Evolutionary conservation across 1,284 basidiomycete species (phyloP), one percentile per base, ranked within the genome.

Genomic region (Ceratobasidium sp.): DNA sequence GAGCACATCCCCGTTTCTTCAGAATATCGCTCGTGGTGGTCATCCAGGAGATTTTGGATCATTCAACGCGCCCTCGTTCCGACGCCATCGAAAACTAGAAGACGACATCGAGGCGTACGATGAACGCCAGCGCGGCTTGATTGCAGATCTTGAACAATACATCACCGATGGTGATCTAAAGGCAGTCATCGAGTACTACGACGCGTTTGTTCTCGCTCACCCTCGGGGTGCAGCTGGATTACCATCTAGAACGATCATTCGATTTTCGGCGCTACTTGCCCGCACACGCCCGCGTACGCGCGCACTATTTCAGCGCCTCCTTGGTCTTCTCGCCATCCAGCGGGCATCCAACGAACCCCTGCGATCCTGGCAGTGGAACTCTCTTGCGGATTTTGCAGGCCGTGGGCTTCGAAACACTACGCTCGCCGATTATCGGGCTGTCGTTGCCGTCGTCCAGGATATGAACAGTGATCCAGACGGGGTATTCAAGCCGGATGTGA

Each of bases 281-380:
- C 81, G 84, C 61, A 82, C 85, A 76, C 84, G 84, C 46, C 88
- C 90, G 22, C 89, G 88, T 78, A 91, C 90, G 2, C 89, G 90
- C 61, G 82, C 83, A 2, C 83, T 88, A 64, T 92, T 91, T 81
- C 85, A 90, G 9, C 89, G 88, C 19, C 85, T 94, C 0, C 84
- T 93, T 40, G 87, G 90, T 32, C 88, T 93, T 17, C 80, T 93
- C 77, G 87, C 86, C 56, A 86, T 85, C 44, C 83, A 93, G 54
- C 88, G 87, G 76, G 83, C 83, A 34, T 84, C 84, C 15, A 89
- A 88, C 7, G 90, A 89, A 37, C 83, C 78, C 13, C 82, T 93
- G 49, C 85, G 86, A 77, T 79, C 85, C 17, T 89, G 89, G 86
- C 89, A 94, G 82, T 94, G 92, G 91, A 94, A 94, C 81, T 85